Evolutionary conservation across 164 flowering plant genomes (phyloP).

Genomic region (Stephania japonica): DNA sequence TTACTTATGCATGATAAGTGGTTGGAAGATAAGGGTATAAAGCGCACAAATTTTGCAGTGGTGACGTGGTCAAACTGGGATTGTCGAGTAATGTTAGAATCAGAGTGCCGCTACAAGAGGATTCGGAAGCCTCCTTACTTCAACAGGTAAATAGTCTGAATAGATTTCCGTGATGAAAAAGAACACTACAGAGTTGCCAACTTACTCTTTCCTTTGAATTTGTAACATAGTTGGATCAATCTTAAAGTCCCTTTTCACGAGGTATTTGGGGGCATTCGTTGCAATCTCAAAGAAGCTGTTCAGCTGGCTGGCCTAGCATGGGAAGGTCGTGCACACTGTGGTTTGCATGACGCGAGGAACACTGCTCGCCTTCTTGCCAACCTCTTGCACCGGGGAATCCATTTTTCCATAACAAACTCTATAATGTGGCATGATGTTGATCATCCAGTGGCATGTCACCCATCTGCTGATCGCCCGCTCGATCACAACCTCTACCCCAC

Average conservation of each 20-base stretch:
- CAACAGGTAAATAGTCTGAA: constrained; percentile 46
- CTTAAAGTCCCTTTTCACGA: constrained; percentile 79
- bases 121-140: constrained; percentile 89
- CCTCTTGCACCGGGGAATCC: constrained; percentile 69
- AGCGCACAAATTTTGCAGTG: constrained; percentile 79
- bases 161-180: background rate
- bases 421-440: constrained; percentile 51
- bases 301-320: constrained; percentile 79
- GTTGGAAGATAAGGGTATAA: constrained; percentile 88
- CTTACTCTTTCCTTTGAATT: background rate
- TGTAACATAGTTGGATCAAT: constrained; percentile 80
- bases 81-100: constrained; percentile 89
- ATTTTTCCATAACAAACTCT: constrained; percentile 77
- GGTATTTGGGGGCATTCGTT: constrained; percentile 69
- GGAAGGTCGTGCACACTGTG: constrained; percentile 98
- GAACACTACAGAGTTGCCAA: background rate
- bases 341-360: constrained; percentile 92
- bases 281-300: constrained; percentile 94
- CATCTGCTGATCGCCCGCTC: constrained; percentile 25
- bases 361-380: constrained; percentile 80
- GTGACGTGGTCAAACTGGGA: constrained; percentile 99
- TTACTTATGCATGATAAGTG: constrained; percentile 86
- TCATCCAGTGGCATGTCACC: constrained; percentile 32
- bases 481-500: constrained; percentile 21
- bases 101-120: constrained; percentile 88